Conservation (phyloP, 441 rosid genomes). For the Erodium trifolium region DNA sequence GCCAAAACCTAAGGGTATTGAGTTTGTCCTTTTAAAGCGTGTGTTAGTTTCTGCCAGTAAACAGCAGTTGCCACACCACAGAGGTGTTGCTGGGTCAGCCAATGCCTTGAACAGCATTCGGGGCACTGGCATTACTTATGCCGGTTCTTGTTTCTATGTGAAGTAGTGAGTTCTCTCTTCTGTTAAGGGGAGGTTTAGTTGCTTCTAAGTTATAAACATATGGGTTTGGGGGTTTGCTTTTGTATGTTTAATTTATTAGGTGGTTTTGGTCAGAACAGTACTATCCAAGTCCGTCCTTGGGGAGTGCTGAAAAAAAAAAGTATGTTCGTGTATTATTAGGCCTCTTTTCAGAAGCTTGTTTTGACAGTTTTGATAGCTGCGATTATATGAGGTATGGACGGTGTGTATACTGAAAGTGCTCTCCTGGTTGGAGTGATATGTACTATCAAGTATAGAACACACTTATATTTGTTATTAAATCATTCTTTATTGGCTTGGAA, state of each 20-base stretch:
- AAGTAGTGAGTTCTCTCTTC: slow-evolving; percentile 22
- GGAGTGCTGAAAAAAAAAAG: not conserved
- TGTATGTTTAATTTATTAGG: slow-evolving; percentile 19
- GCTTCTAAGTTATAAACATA: slow-evolving; percentile 6
- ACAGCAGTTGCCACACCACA: slow-evolving; percentile 27
- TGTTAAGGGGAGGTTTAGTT: slow-evolving; percentile 25
- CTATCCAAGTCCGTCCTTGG: slow-evolving; percentile 6
- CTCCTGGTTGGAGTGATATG: slow-evolving; percentile 19
- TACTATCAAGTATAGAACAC: slow-evolving; percentile 13
- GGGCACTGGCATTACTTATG: slow-evolving; percentile 40
- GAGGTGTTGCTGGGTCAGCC: slow-evolving; percentile 28
- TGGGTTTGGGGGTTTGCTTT: slow-evolving; percentile 21
- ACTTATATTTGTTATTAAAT: slow-evolving; percentile 18
- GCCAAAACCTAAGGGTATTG: slow-evolving; percentile 72
- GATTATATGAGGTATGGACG: slow-evolving; percentile 11
- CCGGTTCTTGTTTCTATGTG: slow-evolving; percentile 43
- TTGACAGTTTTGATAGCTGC: slow-evolving; percentile 34
- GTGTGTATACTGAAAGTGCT: slow-evolving; percentile 6
- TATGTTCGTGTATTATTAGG: slow-evolving; percentile 17
- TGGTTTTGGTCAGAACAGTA: slow-evolving; percentile 18
- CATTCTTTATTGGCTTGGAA: slow-evolving; percentile 17
- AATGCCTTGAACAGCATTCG: slow-evolving; percentile 37
- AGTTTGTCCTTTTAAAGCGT: slow-evolving; percentile 24
- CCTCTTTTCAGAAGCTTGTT: slow-evolving; percentile 18
- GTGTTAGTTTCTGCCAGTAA: slow-evolving; percentile 30